A percentile compares a stretch with the other conserved stretches of the same genome.
These are phyloP conservation scores for Leishmania turanica DNA, from an alignment of 208 protist genomes.

Conservation along the genomic window DNA sequence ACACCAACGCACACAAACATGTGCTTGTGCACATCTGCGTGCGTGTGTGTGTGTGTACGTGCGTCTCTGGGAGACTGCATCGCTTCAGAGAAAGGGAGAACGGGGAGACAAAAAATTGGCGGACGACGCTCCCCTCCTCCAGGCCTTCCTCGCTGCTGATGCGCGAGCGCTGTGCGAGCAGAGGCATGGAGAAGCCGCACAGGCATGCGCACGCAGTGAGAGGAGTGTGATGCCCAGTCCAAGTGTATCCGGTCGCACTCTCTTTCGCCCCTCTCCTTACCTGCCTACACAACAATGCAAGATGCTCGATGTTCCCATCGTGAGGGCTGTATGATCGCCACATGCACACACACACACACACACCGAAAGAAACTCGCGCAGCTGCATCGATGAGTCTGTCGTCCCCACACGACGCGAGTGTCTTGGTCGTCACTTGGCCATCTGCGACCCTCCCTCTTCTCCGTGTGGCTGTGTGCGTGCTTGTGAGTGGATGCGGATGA, in stretches of 20 bases:
- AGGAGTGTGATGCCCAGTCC: neutral
- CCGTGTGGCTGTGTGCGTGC: neutral
- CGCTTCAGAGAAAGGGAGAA: conserved; percentile 3
- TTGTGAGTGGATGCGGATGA: neutral
- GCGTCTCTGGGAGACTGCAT: neutral
- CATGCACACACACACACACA: neutral
- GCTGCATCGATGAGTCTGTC: too few relatives aligned
- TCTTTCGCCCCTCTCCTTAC: neutral
- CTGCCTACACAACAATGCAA: neutral
- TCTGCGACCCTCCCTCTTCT: neutral
- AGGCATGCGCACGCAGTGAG: neutral
- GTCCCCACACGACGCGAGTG: too few relatives aligned
- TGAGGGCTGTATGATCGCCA: neutral
- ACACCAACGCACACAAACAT: neutral
- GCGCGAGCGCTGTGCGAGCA: neutral
- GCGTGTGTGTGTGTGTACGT: neutral
- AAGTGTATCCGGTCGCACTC: neutral
- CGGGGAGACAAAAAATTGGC: neutral
- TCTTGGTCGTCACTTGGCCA: neutral
- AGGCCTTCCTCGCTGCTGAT: too few relatives aligned
- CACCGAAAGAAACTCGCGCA: too few relatives aligned
- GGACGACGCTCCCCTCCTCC: neutral
- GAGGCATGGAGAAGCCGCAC: neutral
- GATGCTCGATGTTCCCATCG: neutral
- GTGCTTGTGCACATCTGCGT: neutral